Evolutionary conservation across 352 stramenopile species (phyloP).

Genomic region (Globisporangium okanoganense): DNA sequence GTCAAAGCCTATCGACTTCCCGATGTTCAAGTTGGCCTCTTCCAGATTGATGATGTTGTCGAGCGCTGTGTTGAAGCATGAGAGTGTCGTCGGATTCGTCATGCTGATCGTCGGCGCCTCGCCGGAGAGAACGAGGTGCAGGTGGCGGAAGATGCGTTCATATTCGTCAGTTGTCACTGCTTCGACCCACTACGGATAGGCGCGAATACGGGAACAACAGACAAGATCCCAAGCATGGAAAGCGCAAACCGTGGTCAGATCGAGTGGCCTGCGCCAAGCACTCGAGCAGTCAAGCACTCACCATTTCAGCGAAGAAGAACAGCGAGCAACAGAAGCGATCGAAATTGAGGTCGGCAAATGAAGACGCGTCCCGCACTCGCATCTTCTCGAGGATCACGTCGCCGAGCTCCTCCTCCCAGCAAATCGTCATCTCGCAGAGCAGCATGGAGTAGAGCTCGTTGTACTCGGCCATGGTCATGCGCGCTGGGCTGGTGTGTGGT

Average conservation of each 20-base stretch:
- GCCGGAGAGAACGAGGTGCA: conserved; percentile 21
- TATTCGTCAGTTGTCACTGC: conserved; percentile 33
- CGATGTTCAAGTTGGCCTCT: conserved; percentile 30
- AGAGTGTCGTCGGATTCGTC: conserved; percentile 32
- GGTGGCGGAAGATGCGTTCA: conserved; percentile 30
- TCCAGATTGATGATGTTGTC: conserved; percentile 29
- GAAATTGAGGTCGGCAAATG: conserved; percentile 33
- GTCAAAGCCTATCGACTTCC: conserved; percentile 41
- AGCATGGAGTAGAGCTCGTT: conserved; percentile 45
- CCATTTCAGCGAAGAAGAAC: conserved; percentile 58
- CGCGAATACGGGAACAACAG: not conserved
- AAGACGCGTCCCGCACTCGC: conserved; percentile 36
- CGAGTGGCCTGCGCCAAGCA: not conserved
- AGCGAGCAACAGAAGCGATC: conserved; percentile 58
- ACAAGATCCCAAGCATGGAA: not conserved
- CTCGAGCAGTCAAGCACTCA: conserved; percentile 9
- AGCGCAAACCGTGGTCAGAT: not conserved
- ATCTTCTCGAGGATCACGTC: conserved; percentile 42
- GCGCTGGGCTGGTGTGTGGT: conserved; percentile 9
- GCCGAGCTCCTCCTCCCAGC: conserved; percentile 53
- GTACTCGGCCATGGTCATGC: conserved; percentile 36
- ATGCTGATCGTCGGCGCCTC: conserved; percentile 14
- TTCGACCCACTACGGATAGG: conserved; percentile 28
- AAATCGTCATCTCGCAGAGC: conserved; percentile 61
- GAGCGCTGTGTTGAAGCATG: conserved; percentile 28